Percentiles rank a stretch among this genome's conserved stretches.
Conservation (phyloP, 345 rosid species). For the Eucalyptus urophylla region DNA sequence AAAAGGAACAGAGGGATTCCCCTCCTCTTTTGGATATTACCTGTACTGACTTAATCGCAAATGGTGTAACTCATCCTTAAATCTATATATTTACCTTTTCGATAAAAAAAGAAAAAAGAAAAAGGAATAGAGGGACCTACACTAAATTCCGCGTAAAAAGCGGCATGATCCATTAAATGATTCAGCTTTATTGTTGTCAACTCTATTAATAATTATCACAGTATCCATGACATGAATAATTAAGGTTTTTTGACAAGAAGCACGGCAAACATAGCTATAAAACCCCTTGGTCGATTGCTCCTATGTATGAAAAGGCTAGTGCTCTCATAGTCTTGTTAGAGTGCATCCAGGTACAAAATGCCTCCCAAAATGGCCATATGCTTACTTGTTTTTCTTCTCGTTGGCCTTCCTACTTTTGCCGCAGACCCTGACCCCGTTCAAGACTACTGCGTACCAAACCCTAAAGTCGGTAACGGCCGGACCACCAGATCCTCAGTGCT, state of each 20-base stretch:
- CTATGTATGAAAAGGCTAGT: neutral
- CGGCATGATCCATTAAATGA: neutral
- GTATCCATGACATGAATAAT: neutral
- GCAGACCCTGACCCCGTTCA: slow-evolving; percentile 5
- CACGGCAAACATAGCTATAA: neutral
- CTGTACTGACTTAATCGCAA: too few species aligned
- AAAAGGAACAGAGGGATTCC: neutral
- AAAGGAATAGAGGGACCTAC: neutral
- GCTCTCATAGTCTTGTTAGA: neutral
- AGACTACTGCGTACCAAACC: neutral
- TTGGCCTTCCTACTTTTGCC: neutral
- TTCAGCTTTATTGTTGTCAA: neutral
- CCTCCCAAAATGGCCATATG: neutral
- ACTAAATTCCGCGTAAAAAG: neutral
- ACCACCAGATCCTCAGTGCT: neutral
- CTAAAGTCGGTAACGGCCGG: neutral
- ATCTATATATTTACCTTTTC: too few species aligned
- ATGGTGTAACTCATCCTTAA: too few species aligned
- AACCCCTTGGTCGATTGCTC: neutral
- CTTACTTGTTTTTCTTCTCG: neutral
- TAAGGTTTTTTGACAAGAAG: neutral
- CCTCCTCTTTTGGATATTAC: too few species aligned
- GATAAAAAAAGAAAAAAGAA: neutral
- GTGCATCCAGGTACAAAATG: neutral
- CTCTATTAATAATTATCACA: neutral